Base-by-base conservation (phyloP, 306 rosid species). In the Prinsepia uniflora region DNA sequence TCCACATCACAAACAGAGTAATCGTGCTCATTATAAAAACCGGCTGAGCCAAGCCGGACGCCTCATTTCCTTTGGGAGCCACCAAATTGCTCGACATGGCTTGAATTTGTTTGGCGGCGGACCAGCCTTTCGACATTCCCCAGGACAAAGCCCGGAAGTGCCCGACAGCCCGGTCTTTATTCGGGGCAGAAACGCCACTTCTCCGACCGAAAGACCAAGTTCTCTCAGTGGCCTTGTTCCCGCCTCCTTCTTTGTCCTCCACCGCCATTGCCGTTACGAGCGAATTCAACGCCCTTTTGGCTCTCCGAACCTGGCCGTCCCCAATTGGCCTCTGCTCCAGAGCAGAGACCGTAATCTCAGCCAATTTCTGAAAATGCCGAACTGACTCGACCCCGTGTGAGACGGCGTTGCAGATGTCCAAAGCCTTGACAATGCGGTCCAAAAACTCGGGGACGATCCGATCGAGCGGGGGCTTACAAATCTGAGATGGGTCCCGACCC, bases 321-420 rank as follows among this genome's bases (percentile, higher is more conserved):
- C 97, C 96, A n/a, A 95, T 69, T 4, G 96, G 97, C 48, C 73
- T 34, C 6, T 81, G 83, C 8, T 84, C 86, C 13, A 95, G 71
- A 20, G 99, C 84, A 11, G 84, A 43, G 15, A 95, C 88, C 0
- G 86, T 96, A 5, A 91, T 91, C 81, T 87, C 92, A 0, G 96
- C 96, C 3, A 91, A 87, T 53, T 91, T 86, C 74, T 95, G 96
- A 58, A 85, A 81, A 30, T 87, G 87, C 10, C 83, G 76, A 10
- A 95, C 65, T 1, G 96, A 85, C 6, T 95, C 99, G 12, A 95
- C 57, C 9, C 97, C 99, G 11, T 85, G 85, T 0, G 80, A 43
- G 54, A 88, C 90, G 3, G 97, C 97, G 71, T 95, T 95, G 76
- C 99, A 95, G 2, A 95, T 70, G 63, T 95, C 99, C 15, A 95